A percentile compares a stretch with the other conserved stretches of the same genome.
These are phyloP conservation scores for Whalleya microplaca DNA, from an alignment of 2,329 filamentous ascomycete species.

Conservation along the genomic window DNA sequence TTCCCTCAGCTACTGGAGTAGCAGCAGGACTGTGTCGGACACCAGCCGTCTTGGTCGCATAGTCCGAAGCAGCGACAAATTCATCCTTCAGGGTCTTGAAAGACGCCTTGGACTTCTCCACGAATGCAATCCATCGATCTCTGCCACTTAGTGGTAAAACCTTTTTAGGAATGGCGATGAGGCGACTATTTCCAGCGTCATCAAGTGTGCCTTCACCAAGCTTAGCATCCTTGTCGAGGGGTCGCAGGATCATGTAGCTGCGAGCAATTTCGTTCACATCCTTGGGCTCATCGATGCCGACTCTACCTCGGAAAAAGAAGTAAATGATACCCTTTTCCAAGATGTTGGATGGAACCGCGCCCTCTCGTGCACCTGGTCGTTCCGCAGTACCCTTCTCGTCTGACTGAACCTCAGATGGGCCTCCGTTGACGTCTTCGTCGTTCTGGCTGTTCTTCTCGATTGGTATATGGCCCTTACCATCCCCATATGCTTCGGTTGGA, in stretches of 20 bases:
- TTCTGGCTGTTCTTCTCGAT: slow-evolving; percentile 15
- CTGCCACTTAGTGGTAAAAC: slow-evolving; percentile 69
- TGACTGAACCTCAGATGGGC: slow-evolving; percentile 51
- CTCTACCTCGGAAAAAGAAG: slow-evolving; percentile 83
- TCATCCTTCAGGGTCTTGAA: slow-evolving; percentile 73
- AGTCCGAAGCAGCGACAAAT: slow-evolving; percentile 69
- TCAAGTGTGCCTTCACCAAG: slow-evolving; percentile 56
- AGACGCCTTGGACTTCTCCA: slow-evolving; percentile 71
- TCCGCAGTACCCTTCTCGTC: slow-evolving; percentile 37
- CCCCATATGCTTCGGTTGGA: slow-evolving; percentile 30
- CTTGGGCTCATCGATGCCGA: slow-evolving; percentile 71
- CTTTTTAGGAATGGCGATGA: slow-evolving; percentile 85
- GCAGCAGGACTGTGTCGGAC: slow-evolving; percentile 70
- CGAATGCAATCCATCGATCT: slow-evolving; percentile 80
- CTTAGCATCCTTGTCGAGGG: slow-evolving; percentile 70
- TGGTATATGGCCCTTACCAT: slow-evolving; percentile 12
- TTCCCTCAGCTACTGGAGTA: slow-evolving; percentile 78
- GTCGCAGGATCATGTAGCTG: slow-evolving; percentile 78
- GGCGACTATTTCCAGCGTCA: slow-evolving; percentile 64
- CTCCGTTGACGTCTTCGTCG: slow-evolving; percentile 36
- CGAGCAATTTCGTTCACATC: slow-evolving; percentile 74
- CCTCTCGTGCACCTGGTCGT: slow-evolving; percentile 36
- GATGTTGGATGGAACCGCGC: slow-evolving; percentile 54
- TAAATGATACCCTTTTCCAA: slow-evolving; percentile 90
- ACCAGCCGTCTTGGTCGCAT: slow-evolving; percentile 76